Base-by-base conservation (phyloP, 2,329 filamentous ascomycete genomes). In the Aspergillus candidus region DNA sequence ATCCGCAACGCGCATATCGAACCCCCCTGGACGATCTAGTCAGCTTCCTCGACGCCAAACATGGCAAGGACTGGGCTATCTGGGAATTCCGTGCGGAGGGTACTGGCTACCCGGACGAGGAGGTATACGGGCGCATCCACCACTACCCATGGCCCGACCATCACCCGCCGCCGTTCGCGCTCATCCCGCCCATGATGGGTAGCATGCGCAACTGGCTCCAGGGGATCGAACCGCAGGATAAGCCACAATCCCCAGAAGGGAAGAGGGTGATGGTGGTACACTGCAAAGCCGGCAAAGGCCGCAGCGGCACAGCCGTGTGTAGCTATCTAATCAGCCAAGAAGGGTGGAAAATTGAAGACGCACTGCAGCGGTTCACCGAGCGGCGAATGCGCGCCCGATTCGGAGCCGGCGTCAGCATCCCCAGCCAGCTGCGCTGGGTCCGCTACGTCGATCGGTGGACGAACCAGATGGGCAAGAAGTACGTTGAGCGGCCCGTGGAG, bases 31-130 rank as follows among this genome's bases (percentile, higher is more conserved):
- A 94, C 60, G 79, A 84, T 32, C 80, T 98, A 15, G 88, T 97
- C 47, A 78, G 80, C 52, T 98, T 91, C 64, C 83, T 98, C 50
- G 88, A 97, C 68, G 72, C 77, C 35, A 88, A 89, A 59, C 93
- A 98, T 68, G 84, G 78, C 22, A 71, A 81, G 18, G 73, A 93
- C 51, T 98, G 93, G 93, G 82, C 85, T 3, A 95, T 98, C 58
- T 98, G 91, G 88, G 93, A 98, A 69, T 98, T 98, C 58, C 83
- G 93, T 36, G 93, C 89, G 31, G 93, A 98, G 65, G 93, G 93
- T 4, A 96, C 93, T 0, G 93, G 93, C 1, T 98, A 98, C 59
- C 89, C 89, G 0, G 93, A 98, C 61, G 79, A 82, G 13, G 86
- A 90, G 46, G 91, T 98, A 1, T 88, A 95, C 63, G 77, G 80